phyloP scores from a whole-genome alignment of 495 filamentous ascomycete species.

The Schizothecium vesticola region DNA sequence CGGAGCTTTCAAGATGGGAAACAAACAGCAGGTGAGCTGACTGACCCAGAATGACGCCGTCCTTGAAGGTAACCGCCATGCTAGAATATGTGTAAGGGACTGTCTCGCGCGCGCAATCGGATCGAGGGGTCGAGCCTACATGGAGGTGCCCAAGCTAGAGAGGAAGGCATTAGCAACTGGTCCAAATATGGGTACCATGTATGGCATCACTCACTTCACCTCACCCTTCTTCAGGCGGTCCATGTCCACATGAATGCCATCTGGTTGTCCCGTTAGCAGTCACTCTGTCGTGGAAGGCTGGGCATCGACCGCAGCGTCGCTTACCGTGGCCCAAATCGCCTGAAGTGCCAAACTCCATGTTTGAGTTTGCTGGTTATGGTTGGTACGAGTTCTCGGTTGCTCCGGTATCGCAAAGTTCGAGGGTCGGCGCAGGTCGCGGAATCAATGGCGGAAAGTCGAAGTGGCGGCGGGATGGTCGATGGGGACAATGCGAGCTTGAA shows the following conservation, averaged over 20 bases:
- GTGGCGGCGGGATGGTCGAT: not conserved
- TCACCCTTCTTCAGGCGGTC: slow-evolving; percentile 58
- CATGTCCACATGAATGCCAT: slow-evolving; percentile 99
- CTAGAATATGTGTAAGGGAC: slow-evolving; percentile 33
- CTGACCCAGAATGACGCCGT: slow-evolving; percentile 85
- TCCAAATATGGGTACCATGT: not conserved
- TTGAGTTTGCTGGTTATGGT: slow-evolving; percentile 12
- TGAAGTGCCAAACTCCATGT: slow-evolving; percentile 58
- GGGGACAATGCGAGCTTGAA: slow-evolving; percentile 16
- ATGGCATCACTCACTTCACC: slow-evolving; percentile 60
- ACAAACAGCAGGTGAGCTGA: slow-evolving; percentile 6
- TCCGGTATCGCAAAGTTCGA: not conserved
- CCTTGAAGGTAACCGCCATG: slow-evolving; percentile 95
- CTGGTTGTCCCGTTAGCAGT: slow-evolving; percentile 40
- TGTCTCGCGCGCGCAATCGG: not conserved
- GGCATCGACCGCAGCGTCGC: slow-evolving; percentile 20
- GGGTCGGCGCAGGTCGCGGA: slow-evolving; percentile 9
- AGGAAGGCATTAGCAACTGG: slow-evolving; percentile 16
- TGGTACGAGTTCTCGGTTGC: not conserved
- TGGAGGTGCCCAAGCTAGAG: slow-evolving; percentile 86
- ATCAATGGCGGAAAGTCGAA: slow-evolving; percentile 11
- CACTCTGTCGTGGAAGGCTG: not conserved
- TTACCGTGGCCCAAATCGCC: slow-evolving; percentile 70
- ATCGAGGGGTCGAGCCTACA: slow-evolving; percentile 56
- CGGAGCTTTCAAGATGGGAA: not conserved